A percentile compares a stretch with the other conserved stretches of the same genome.
Conservation (phyloP, 495 filamentous ascomycete species). For the Rusavskia elegans region DNA sequence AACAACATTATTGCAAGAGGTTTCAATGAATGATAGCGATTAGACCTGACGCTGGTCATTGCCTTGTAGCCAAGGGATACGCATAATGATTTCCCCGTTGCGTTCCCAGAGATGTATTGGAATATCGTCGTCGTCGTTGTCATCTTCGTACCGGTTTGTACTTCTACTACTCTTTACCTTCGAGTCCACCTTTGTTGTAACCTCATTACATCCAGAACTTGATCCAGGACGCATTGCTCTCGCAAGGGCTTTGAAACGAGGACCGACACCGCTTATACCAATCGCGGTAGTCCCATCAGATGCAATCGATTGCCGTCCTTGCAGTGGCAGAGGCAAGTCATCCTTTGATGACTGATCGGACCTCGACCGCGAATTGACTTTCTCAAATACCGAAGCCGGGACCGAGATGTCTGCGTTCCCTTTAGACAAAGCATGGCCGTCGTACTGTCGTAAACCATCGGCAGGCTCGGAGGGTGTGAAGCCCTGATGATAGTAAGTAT, state of each 20-base stretch:
- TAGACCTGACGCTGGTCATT: no score
- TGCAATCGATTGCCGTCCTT: not conserved
- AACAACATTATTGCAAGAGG: no score
- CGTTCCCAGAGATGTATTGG: constrained; percentile 12
- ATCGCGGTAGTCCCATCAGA: not conserved
- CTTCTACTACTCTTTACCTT: not conserved
- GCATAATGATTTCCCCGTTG: constrained; percentile 4
- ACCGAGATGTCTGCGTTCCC: not conserved
- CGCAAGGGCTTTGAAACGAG: not conserved
- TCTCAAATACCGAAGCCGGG: not conserved
- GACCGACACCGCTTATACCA: not conserved
- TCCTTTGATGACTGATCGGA: not conserved
- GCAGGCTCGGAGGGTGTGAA: not conserved
- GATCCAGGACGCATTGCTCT: not conserved
- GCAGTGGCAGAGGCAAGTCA: not conserved
- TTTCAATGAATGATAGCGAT: no score
- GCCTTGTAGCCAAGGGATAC: constrained; percentile 6
- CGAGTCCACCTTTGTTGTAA: not conserved
- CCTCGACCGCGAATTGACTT: not conserved
- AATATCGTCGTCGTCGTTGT: constrained; percentile 11
- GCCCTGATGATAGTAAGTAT: not conserved
- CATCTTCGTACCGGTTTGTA: not conserved
- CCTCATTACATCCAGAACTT: not conserved
- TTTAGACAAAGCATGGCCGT: not conserved
- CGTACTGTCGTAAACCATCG: not conserved